Conservation (phyloP, 208 protist species). For the Herpetomonas muscarum region DNA sequence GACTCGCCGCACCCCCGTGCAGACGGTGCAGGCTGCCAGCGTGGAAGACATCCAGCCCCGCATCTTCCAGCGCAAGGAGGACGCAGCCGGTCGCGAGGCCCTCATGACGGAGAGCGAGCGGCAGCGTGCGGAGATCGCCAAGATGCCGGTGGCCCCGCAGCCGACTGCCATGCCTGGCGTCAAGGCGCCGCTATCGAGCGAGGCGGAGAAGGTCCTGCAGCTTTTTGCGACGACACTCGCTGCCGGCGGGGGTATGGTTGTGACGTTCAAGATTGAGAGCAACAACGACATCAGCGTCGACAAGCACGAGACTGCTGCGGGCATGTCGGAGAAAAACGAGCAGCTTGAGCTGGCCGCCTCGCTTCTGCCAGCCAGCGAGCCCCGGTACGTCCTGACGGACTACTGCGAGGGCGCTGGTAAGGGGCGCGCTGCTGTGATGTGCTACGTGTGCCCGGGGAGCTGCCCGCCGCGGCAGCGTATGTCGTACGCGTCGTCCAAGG, state of each 20-base stretch:
- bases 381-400: slow-evolving; percentile 33
- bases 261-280: slow-evolving; percentile 44
- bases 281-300: slow-evolving; percentile 8
- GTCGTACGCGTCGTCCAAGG: slow-evolving; percentile 67
- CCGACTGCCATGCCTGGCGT: slow-evolving; percentile 58
- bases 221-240: slow-evolving; percentile 14
- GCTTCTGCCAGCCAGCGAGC: slow-evolving; percentile 26
- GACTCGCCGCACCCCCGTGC: not conserved
- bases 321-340: slow-evolving; percentile 8
- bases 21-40: slow-evolving; percentile 18
- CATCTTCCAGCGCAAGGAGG: slow-evolving; percentile 40
- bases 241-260: slow-evolving; percentile 21
- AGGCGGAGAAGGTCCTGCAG: slow-evolving; percentile 32
- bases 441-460: slow-evolving; percentile 64
- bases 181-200: slow-evolving; percentile 28
- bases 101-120: slow-evolving; percentile 80
- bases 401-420: slow-evolving; percentile 18
- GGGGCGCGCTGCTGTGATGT: slow-evolving; percentile 33
- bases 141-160: slow-evolving; percentile 63
- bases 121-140: slow-evolving; percentile 33
- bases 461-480: slow-evolving; percentile 68
- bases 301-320: slow-evolving; percentile 20
- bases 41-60: slow-evolving; percentile 31
- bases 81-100: slow-evolving; percentile 20
- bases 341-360: slow-evolving; percentile 17